These are phyloP conservation scores for Leccinum variabile DNA, from an alignment of 1,284 basidiomycete species.

Conservation along the genomic window DNA sequence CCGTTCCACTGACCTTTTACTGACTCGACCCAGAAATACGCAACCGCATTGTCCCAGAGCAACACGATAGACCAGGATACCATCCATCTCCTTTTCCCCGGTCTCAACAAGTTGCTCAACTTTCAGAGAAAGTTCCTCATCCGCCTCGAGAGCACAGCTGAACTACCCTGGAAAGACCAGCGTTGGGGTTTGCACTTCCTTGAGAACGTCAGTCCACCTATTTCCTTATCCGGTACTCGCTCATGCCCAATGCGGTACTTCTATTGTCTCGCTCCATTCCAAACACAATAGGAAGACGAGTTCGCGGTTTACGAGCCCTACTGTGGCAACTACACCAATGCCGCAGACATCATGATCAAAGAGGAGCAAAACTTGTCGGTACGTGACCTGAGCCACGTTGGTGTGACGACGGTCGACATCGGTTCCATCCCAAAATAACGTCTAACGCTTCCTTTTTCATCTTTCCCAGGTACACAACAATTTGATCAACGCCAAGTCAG, in stretches of 20 bases:
- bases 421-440: slow-evolving; percentile 23
- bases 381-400: slow-evolving; percentile 42
- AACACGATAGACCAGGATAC: slow-evolving; percentile 92
- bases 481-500: slow-evolving; percentile 81
- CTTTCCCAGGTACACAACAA: slow-evolving; percentile 60
- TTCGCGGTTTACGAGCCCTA: slow-evolving; percentile 97
- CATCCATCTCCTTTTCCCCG: slow-evolving; percentile 94
- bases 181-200: slow-evolving; percentile 86
- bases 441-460: slow-evolving; percentile 17
- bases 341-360: slow-evolving; percentile 82
- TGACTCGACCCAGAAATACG: slow-evolving; percentile 64
- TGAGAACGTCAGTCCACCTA: slow-evolving; percentile 62
- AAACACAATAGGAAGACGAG: slow-evolving; percentile 80
- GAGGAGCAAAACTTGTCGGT: slow-evolving; percentile 85
- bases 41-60: slow-evolving; percentile 74
- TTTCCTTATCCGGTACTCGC: slow-evolving; percentile 30
- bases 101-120: slow-evolving; percentile 93
- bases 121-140: slow-evolving; percentile 97
- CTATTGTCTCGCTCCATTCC: slow-evolving; percentile 35
- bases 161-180: slow-evolving; percentile 83
- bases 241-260: slow-evolving; percentile 37
- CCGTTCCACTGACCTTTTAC: slow-evolving; percentile 7
- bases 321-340: slow-evolving; percentile 93
- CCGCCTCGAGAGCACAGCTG: slow-evolving; percentile 84
- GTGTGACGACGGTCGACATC: slow-evolving; percentile 44